Base-by-base conservation (phyloP, 1,284 basidiomycete species). In the Filobasidium uniguttulatum region DNA sequence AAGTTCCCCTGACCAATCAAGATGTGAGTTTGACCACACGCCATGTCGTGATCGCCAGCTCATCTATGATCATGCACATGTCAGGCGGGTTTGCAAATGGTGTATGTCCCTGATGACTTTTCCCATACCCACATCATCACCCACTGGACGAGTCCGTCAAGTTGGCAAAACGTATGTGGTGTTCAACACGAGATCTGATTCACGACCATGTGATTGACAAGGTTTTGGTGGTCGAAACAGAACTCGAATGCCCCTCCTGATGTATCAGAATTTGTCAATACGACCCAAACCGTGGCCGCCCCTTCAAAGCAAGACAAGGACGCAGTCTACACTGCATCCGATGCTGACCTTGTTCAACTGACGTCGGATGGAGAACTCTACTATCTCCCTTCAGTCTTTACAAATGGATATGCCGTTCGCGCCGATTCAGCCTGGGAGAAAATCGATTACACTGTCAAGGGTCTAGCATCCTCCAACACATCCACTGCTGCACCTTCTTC, bases 51-150 rank as follows among this genome's bases (percentile, higher is more conserved):
- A n/a, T n/a, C n/a, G n/a, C n/a, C n/a, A n/a, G n/a, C n/a, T n/a
- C n/a, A n/a, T n/a, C n/a, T n/a, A n/a, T n/a, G n/a, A n/a, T n/a
- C n/a, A n/a, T n/a, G n/a, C n/a, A n/a, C n/a, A n/a, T n/a, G n/a
- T 9, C 49, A 80, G 74, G 79, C 83, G n/a, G 85, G 86, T 60
- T 75, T 81, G 60, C 79, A 85, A 63, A 85, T 88, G 65, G 83
- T 82, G 2, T 91, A 81, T 69, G 76, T 91, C 51, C 87, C 87
- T 31, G 77, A 83, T 64, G 85, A 88, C 61, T 80, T 79, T 49
- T 83, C 82, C 9, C 73, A 75, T 26, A 81, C 83, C 17, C 90
- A 83, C 63, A 75, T 91, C 46, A 74, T 87, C 62, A 67, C 67
- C 2, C 69, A 71, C 60, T 71, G 66, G 66, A 71, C 68, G 37